These are phyloP conservation scores for Sclerotinia glacialis DNA, from an alignment of 2,329 filamentous ascomycete genomes.

Conservation along the genomic window DNA sequence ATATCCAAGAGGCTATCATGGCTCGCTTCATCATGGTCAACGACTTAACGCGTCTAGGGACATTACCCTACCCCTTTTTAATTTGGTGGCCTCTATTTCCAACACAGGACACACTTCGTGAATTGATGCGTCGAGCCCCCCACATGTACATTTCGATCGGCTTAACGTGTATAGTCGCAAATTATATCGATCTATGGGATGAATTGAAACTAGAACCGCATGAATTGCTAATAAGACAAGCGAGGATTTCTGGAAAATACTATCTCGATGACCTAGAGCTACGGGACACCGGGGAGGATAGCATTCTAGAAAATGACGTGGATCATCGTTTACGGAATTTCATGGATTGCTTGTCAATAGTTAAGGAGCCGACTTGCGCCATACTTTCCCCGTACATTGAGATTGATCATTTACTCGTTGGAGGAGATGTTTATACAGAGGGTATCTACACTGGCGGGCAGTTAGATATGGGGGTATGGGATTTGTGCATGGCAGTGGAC, in stretches of 20 bases:
- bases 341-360: no score
- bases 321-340: no score
- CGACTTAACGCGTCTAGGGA: not conserved
- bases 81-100: not conserved
- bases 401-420: no score
- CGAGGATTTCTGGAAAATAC: not conserved
- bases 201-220: not conserved
- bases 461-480: no score
- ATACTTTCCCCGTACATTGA: no score
- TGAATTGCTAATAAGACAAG: not conserved
- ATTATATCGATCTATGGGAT: not conserved
- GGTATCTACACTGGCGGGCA: no score
- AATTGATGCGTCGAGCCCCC: not conserved
- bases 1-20: not conserved
- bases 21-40: conserved; percentile 8
- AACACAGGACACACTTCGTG: not conserved
- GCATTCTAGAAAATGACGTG: no score
- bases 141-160: not conserved
- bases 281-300: not conserved
- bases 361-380: no score
- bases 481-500: no score
- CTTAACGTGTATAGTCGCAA: not conserved
- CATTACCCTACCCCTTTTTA: not conserved
- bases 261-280: not conserved
- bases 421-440: no score